phyloP scores from a whole-genome alignment of 345 rosid genomes.

The Jatropha curcas region DNA sequence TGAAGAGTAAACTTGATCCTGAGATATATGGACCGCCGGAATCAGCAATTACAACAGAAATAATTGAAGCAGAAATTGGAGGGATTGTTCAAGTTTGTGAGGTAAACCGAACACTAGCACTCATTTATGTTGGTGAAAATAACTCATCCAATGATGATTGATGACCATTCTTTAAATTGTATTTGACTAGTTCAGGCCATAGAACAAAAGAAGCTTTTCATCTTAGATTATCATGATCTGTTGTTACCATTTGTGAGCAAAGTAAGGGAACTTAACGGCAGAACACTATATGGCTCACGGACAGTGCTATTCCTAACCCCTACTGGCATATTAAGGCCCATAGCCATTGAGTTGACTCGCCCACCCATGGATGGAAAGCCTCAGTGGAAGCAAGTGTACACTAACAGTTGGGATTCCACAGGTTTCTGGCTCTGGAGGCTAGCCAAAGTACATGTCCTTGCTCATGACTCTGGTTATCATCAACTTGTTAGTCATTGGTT shows the following conservation, averaged over 20 bases:
- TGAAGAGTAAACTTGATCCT: slow-evolving; percentile 73
- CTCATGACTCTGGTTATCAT: slow-evolving; percentile 66
- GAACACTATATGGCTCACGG: slow-evolving; percentile 62
- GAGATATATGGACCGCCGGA: slow-evolving; percentile 55
- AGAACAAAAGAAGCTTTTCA: slow-evolving; percentile 47
- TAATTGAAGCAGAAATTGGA: slow-evolving; percentile 50
- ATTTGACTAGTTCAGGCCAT: slow-evolving; percentile 38
- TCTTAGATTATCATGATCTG: slow-evolving; percentile 61
- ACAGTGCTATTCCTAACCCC: slow-evolving; percentile 59
- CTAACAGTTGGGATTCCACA: slow-evolving; percentile 45
- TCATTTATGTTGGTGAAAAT: not conserved
- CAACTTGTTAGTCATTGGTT: slow-evolving; percentile 80
- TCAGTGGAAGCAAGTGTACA: slow-evolving; percentile 64
- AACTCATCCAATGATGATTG: too few species aligned
- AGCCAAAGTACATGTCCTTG: slow-evolving; percentile 64
- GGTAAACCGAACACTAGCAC: slow-evolving; percentile 32
- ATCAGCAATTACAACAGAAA: slow-evolving; percentile 64
- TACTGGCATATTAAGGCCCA: slow-evolving; percentile 49
- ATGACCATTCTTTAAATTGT: too few species aligned
- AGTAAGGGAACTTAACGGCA: slow-evolving; percentile 49
- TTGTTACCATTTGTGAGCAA: slow-evolving; percentile 61
- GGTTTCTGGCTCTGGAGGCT: slow-evolving; percentile 66
- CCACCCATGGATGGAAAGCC: slow-evolving; percentile 57
- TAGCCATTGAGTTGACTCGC: slow-evolving; percentile 67
- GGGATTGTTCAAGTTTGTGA: slow-evolving; percentile 53